A percentile compares a stretch with the other conserved stretches of the same genome.
These are phyloP conservation scores for Trichoderma gracile DNA, from an alignment of 2,329 filamentous ascomycete genomes.

Conservation along the genomic window DNA sequence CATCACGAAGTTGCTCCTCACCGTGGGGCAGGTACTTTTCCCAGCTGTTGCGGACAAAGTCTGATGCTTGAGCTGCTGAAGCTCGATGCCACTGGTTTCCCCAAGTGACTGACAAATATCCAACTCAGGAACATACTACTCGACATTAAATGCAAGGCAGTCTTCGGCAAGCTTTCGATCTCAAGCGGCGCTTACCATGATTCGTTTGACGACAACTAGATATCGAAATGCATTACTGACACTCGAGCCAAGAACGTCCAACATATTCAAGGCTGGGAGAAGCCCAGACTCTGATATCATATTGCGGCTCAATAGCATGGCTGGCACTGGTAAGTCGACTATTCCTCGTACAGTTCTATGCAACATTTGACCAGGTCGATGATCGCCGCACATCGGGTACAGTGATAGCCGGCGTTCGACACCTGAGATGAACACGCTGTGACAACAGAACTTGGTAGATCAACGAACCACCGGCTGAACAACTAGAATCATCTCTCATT, in stretches of 20 bases:
- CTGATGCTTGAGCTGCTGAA: no score
- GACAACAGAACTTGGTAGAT: no score
- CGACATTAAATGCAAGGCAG: background rate
- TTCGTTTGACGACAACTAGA: background rate
- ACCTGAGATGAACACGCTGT: no score
- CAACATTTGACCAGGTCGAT: background rate
- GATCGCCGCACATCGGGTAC: no score
- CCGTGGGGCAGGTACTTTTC: no score
- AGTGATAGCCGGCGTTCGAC: no score
- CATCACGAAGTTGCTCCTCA: no score
- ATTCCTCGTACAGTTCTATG: background rate
- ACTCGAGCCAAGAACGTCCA: background rate
- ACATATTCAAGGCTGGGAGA: constrained; percentile 4
- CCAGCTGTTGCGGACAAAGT: no score
- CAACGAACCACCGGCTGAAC: no score
- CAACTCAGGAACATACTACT: background rate
- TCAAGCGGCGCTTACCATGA: background rate
- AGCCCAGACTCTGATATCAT: background rate
- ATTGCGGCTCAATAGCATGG: constrained; percentile 5
- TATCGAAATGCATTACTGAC: background rate
- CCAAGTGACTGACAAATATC: background rate
- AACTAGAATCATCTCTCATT: background rate
- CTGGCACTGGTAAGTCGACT: constrained; percentile 1
- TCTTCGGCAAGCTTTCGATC: background rate
- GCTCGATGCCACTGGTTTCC: no score